A percentile compares a stretch with the other conserved stretches of the same genome.
Conservation (phyloP, 73 alveolate genomes). For the Stentor coeruleus region DNA sequence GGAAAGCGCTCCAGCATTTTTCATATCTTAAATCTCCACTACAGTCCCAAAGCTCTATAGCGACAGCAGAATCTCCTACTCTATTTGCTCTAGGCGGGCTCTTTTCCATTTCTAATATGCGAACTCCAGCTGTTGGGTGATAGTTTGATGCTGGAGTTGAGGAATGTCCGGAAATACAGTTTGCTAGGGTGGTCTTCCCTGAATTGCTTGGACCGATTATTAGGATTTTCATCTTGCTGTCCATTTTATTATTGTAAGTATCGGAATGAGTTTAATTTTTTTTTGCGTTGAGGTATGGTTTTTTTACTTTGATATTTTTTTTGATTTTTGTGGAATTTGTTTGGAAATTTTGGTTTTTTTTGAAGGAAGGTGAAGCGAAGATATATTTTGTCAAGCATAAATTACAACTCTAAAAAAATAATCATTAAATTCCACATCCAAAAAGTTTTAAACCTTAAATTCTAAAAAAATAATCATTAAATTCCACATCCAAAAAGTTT, state of each 20-base stretch:
- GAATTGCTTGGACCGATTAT: slow-evolving; percentile 20
- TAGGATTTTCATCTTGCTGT: slow-evolving; percentile 3
- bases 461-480: too few species aligned
- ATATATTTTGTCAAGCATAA: too few species aligned
- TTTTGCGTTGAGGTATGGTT: too few species aligned
- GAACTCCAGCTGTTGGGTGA: slow-evolving; percentile 26
- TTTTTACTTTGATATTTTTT: too few species aligned
- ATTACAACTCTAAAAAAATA: too few species aligned
- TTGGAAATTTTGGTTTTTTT: too few species aligned
- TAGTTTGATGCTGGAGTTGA: slow-evolving; percentile 9
- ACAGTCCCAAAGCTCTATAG: slow-evolving; percentile 28
- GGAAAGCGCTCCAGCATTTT: slow-evolving; percentile 25
- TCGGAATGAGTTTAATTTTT: too few species aligned
- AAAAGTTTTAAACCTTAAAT: too few species aligned
- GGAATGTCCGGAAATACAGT: slow-evolving; percentile 3
- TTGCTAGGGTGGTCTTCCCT: slow-evolving; percentile 20
- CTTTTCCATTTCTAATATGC: slow-evolving; percentile 28
- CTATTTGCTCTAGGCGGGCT: slow-evolving; percentile 20
- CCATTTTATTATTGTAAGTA: background rate
- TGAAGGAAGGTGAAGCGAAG: too few species aligned
- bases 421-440: too few species aligned
- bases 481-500: too few species aligned
- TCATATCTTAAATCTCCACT: slow-evolving; percentile 27
- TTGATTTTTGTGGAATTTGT: too few species aligned
- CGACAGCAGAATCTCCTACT: slow-evolving; percentile 15